Conservation (phyloP, 148 eudicot species). For the Spergularia bocconei region DNA sequence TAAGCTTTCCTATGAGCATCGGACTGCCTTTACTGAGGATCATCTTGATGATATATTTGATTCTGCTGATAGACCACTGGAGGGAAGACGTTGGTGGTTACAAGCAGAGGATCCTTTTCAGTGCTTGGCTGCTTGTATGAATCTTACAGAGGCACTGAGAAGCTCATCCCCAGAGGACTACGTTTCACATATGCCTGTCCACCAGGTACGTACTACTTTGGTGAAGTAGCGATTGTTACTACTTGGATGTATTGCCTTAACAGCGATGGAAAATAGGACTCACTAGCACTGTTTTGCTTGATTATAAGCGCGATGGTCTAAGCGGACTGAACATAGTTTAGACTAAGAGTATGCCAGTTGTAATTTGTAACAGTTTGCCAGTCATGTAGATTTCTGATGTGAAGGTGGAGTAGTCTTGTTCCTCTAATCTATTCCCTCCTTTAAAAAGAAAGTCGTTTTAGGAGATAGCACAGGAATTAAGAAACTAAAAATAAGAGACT, state of each 20-base stretch:
- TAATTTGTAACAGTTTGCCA: too few relatives aligned
- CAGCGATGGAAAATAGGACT: not conserved
- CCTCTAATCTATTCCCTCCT: too few relatives aligned
- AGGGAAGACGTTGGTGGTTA: slow-evolving; percentile 92
- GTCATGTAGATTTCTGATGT: too few relatives aligned
- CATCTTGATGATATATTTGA: slow-evolving; percentile 77
- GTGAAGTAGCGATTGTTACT: not conserved
- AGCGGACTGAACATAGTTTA: not conserved
- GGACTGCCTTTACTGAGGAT: slow-evolving; percentile 64
- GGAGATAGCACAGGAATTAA: too few relatives aligned
- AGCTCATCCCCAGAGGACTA: slow-evolving; percentile 73
- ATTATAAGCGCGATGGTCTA: not conserved
- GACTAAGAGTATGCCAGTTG: not conserved
- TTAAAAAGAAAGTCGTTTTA: too few relatives aligned
- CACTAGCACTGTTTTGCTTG: not conserved
- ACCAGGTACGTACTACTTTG: slow-evolving; percentile 50
- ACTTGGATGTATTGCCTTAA: slow-evolving; percentile 1
- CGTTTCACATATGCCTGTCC: slow-evolving; percentile 74
- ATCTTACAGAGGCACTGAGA: slow-evolving; percentile 75
- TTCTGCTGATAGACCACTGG: slow-evolving; percentile 91
- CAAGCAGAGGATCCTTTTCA: slow-evolving; percentile 91
- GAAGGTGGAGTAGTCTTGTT: too few relatives aligned
- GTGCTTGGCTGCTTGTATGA: slow-evolving; percentile 75
- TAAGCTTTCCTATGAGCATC: slow-evolving; percentile 73
- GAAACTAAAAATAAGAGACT: too few relatives aligned